Evolutionary conservation across 805 yeast species (phyloP).

Genomic region (Saturnispora kantuleensis): DNA sequence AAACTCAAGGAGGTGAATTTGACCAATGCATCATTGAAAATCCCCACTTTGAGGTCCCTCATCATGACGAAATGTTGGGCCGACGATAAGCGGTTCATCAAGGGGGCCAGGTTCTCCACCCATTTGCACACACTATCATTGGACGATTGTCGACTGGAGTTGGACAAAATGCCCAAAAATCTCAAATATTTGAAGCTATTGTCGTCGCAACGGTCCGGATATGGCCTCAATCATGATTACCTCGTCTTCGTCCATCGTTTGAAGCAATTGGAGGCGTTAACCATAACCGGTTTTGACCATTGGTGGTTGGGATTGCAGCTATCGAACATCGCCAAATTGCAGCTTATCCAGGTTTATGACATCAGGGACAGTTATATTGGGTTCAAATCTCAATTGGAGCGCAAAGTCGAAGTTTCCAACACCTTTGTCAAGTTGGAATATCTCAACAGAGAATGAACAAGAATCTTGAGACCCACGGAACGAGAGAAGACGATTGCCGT

Average conservation of each 20-base stretch:
- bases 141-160: too few relatives aligned
- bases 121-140: too few relatives aligned
- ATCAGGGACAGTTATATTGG: background rate
- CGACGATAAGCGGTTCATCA: too few relatives aligned
- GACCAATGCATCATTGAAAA: too few relatives aligned
- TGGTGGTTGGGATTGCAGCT: slow-evolving; percentile 2
- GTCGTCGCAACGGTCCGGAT: background rate
- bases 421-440: background rate
- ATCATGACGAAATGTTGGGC: too few relatives aligned
- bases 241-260: background rate
- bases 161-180: background rate
- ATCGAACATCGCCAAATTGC: background rate
- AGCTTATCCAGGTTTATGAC: background rate
- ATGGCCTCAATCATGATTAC: background rate
- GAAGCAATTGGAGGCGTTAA: background rate
- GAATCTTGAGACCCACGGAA: too few relatives aligned
- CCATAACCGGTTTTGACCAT: background rate
- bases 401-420: background rate
- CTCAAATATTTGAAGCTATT: background rate
- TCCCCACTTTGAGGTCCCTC: too few relatives aligned
- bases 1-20: too few relatives aligned
- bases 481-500: too few relatives aligned
- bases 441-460: too few relatives aligned
- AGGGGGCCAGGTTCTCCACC: too few relatives aligned
- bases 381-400: background rate